phyloP scores from a whole-genome alignment of 345 rosid genomes.

The Ceriops decandra region DNA sequence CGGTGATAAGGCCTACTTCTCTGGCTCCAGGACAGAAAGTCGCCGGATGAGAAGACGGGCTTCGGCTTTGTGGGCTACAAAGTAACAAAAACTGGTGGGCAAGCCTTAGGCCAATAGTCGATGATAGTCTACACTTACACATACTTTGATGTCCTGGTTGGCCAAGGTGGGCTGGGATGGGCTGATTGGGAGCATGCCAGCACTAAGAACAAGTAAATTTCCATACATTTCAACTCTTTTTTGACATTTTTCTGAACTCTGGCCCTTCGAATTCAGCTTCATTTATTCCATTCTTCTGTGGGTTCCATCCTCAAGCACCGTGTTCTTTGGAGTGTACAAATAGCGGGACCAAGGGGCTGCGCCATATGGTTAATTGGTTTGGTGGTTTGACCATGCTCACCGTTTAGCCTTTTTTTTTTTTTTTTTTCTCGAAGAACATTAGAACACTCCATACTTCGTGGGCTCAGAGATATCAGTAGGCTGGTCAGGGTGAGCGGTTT shows the following conservation, averaged over 20 bases:
- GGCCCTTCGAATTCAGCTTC: not conserved
- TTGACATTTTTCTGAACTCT: too few species aligned
- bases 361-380: conserved; percentile 36
- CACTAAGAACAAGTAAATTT: conserved; percentile 76
- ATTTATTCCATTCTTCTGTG: not conserved
- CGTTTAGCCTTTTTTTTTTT: too few species aligned
- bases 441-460: conserved; percentile 40
- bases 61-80: conserved; percentile 67
- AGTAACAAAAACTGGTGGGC: conserved; percentile 86
- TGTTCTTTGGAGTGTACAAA: conserved; percentile 76
- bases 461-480: conserved; percentile 49
- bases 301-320: conserved; percentile 45
- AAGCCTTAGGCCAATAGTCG: conserved; percentile 93
- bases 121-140: conserved; percentile 80
- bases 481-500: too few species aligned
- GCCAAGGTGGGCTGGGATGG: conserved; percentile 77
- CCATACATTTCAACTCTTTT: not conserved
- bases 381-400: too few species aligned
- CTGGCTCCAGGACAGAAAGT: conserved; percentile 55
- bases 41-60: conserved; percentile 83
- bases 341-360: conserved; percentile 86
- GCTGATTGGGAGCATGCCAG: conserved; percentile 89
- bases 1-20: conserved; percentile 75
- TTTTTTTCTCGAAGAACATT: too few species aligned
- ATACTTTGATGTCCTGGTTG: conserved; percentile 73